Evolutionary conservation across 495 filamentous ascomycete genomes (phyloP).

Genomic region (Trichoderma erinaceum): DNA sequence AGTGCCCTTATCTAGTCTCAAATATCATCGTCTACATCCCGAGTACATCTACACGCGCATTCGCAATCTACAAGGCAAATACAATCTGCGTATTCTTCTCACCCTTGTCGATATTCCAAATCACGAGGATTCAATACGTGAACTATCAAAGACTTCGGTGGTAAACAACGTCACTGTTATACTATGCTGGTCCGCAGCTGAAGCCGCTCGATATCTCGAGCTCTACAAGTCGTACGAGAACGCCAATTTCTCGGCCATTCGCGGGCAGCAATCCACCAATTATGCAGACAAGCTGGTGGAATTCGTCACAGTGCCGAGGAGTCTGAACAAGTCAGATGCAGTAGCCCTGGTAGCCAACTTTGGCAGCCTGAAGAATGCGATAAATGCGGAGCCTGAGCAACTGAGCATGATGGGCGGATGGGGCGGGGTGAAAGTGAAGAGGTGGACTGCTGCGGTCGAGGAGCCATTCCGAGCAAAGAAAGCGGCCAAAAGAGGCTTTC

Average conservation of each 20-base stretch:
- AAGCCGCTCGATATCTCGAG: slow-evolving; percentile 89
- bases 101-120: slow-evolving; percentile 85
- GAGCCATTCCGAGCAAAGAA: slow-evolving; percentile 76
- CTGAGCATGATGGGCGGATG: slow-evolving; percentile 76
- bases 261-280: slow-evolving; percentile 69
- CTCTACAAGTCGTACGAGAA: slow-evolving; percentile 90
- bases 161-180: slow-evolving; percentile 90
- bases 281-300: slow-evolving; percentile 89
- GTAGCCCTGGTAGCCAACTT: slow-evolving; percentile 81
- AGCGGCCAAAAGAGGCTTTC: slow-evolving; percentile 47
- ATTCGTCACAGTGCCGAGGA: slow-evolving; percentile 82
- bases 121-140: slow-evolving; percentile 74
- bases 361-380: slow-evolving; percentile 74
- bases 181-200: slow-evolving; percentile 86
- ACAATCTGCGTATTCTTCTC: slow-evolving; percentile 75
- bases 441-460: slow-evolving; percentile 72
- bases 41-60: slow-evolving; percentile 97
- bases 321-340: slow-evolving; percentile 91
- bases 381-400: slow-evolving; percentile 85
- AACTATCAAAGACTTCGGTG: slow-evolving; percentile 74
- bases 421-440: slow-evolving; percentile 90
- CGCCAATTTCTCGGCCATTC: slow-evolving; percentile 72
- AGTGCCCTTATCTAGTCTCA: slow-evolving; percentile 50
- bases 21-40: slow-evolving; percentile 95
- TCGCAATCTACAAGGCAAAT: slow-evolving; percentile 68